Evolutionary conservation across 2,329 filamentous ascomycete species (phyloP), one percentile per base, ranked within the genome.

Genomic region (Pseudopithomyces maydicus): DNA sequence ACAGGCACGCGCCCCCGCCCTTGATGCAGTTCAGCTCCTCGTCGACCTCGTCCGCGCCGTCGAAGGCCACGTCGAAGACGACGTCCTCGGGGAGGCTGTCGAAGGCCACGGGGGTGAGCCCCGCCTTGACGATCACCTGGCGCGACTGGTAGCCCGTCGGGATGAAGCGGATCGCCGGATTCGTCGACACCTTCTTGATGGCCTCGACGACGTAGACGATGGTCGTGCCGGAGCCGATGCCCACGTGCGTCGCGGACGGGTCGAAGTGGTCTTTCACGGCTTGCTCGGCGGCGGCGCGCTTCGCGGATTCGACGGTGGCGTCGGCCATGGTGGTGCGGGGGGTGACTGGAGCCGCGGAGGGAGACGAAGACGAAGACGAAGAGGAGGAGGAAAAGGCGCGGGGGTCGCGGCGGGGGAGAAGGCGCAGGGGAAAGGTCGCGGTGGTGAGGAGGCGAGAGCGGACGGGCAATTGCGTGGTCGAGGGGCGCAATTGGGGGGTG

Each of bases 11-110:
- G 56, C 95, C 95, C 48, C 95, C 95, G 53, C 95, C 95, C 81
- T 98, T 98, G 81, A 99, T 98, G 73, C 94, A 92, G 78, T 98
- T 99, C 58, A 99, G 80, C 51, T 96, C 90, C 45, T 91, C 88
- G 74, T 99, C 95, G 32, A 99, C 92, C 80, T 99, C 95, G 74
- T 99, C 95, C 3, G 95, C 95, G 52, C 95, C 95, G 72, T 99
- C 95, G 74, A 99, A 99, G 48, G 90, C 91, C 17, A 98, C 90
- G 70, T 98, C 94, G 26, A 99, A 84, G 72, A 88, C 72, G 15
- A 80, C 79, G 52, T 83, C 82, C 39, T 82, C 73, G 1, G 90
- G 89, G 15, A 96, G 80, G 58, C 89, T 86, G 70, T 94, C 90
- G 68, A 96, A 90, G 64, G 88, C 87, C 53, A 92, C 86, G 12